Base-by-base conservation (phyloP, 768 basidiomycete species). In the Cystofilobasidium macerans region DNA sequence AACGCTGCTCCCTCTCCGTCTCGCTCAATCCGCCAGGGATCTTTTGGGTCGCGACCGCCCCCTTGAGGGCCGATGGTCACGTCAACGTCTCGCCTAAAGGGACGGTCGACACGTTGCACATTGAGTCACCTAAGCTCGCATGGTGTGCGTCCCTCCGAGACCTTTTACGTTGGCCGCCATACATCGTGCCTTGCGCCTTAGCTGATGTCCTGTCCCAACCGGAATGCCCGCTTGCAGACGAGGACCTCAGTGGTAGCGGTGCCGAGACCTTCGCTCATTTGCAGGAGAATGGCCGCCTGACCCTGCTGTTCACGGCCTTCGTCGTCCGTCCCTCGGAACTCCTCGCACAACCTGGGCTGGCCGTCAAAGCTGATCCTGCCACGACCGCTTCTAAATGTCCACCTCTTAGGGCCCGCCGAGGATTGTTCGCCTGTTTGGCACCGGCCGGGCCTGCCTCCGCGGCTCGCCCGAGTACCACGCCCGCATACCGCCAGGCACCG, bases 241-340 rank as follows among this genome's bases (percentile, higher is more conserved):
- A 67, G 40, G 53, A 69, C 40, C 64, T 65, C 5, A 58, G 60
- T 11, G 64, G 62, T 3, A 67, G 57, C 3, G 70, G 71, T 2
- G 65, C 64, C 45, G 71, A 72, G 47, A 71, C 71, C 2, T 58
- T 72, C 24, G 61, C 67, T 3, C 71, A 72, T 35, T 28, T 72
- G 5, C 42, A 58, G 20, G 70, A 72, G 42, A 72, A 72, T 59
- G 62, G 61, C 11, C 61, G 71, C 18, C 65, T 72, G 26, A 72
- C 71, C 14, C 32, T 72, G 51, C 59, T 69, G 62, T 62, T 67
- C 42, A 57, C 40, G 22, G 40, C 68, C 20, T 70, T 67, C 51
- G 59, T 53, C n/a, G 61, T 62, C 2, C 26, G 59, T 22, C 33
- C 9, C 3, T 26, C 8, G 11, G 7, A 7, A 2, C 1, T 12